A percentile compares a stretch with the other conserved stretches of the same genome.
These are phyloP conservation scores for Vitis labrusca DNA, from an alignment of 164 flowering plant species.

Conservation along the genomic window DNA sequence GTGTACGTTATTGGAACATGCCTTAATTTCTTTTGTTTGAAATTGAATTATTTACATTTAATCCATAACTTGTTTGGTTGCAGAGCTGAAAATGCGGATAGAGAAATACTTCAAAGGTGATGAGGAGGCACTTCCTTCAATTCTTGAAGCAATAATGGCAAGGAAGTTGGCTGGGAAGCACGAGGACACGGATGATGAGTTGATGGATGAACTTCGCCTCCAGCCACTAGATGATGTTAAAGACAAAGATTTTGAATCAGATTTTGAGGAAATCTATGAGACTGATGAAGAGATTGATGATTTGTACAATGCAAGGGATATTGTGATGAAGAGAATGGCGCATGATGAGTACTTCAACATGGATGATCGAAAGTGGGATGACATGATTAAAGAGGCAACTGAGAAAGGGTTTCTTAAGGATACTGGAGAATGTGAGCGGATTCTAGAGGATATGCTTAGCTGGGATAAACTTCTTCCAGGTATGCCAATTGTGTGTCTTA, in stretches of 20 bases:
- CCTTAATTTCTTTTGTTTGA: not conserved
- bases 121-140: slow-evolving; percentile 51
- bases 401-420: slow-evolving; percentile 64
- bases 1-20: not conserved
- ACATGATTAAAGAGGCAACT: slow-evolving; percentile 63
- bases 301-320: slow-evolving; percentile 56
- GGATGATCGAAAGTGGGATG: slow-evolving; percentile 80
- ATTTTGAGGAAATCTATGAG: slow-evolving; percentile 52
- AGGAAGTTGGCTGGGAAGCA: slow-evolving; percentile 61
- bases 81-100: slow-evolving; percentile 57
- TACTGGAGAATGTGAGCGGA: slow-evolving; percentile 68
- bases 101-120: slow-evolving; percentile 58
- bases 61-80: not conserved
- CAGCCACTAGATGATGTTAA: slow-evolving; percentile 48
- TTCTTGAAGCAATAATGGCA: slow-evolving; percentile 56
- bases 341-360: slow-evolving; percentile 65
- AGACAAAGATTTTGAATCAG: slow-evolving; percentile 60
- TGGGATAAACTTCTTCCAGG: slow-evolving; percentile 99
- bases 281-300: slow-evolving; percentile 86
- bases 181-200: slow-evolving; percentile 74
- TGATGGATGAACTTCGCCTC: slow-evolving; percentile 48
- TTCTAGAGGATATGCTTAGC: slow-evolving; percentile 81
- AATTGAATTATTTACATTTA: not conserved
- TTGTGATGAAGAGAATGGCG: slow-evolving; percentile 54
- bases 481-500: slow-evolving; percentile 16